Base-by-base conservation (phyloP, 306 rosid genomes). In the peach (Prunus persica) region DNA sequence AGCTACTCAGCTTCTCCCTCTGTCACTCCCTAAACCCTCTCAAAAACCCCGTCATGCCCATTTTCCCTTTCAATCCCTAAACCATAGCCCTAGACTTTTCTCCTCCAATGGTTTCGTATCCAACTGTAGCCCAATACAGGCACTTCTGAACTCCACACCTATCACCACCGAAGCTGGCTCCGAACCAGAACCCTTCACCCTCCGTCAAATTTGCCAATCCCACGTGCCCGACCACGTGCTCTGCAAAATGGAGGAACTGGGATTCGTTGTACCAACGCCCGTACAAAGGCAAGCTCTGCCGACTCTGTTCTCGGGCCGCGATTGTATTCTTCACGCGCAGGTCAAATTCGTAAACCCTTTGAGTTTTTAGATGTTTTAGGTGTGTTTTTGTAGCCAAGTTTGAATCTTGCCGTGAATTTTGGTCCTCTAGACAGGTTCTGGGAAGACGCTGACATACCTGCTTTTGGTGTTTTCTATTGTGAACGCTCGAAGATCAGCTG, bases 301-400 rank as follows among this genome's bases (percentile, higher is more conserved):
- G 47, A 77, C 28, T 46, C 88, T 95, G 55, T 89, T 92, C 62
- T 88, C 97, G 0, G 91, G 97, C 46, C 84, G 76, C 63, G 96
- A 95, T 71, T 90, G 93, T 77, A 84, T 92, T 18, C 96, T 95
- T 81, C 99, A 95, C 85, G 97, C 96, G 41, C 97, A 95, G 97
- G 97, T 94, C 75, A 77, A 77, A 45, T 82, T 76, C 79, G 71
- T 79, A 22, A 57, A 32, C 12, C 25, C 19, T 81, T 67, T 75
- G 41, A 34, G 12, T 47, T 47, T 10, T 47, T 47, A 47, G 12
- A 16, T 4, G 18, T 30, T 25, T 0, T 16, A 8, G 16, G 24
- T 10, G 20, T 63, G 49, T 34, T 62, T 65, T 34, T 18, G 27
- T 18, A 19, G 20, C 49, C 24, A 9, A 65, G 50, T 65, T 55